These are phyloP conservation scores for Verbascum thapsus DNA, from an alignment of 257 asterid genomes.

Conservation along the genomic window DNA sequence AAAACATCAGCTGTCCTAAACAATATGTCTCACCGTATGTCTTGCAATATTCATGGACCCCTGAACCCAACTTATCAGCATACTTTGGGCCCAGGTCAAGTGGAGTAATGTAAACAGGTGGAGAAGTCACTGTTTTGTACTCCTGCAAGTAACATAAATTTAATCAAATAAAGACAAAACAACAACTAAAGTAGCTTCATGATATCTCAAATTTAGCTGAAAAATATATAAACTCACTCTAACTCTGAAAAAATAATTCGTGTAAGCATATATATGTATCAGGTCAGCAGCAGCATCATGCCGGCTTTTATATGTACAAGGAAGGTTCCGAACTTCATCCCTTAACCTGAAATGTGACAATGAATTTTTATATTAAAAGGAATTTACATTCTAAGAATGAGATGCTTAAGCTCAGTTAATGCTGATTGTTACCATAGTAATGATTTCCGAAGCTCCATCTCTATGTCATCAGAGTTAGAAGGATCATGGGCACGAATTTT, in stretches of 20 bases:
- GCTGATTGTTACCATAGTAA: conserved; percentile 70
- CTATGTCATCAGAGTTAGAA: conserved; percentile 63
- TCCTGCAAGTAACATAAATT: conserved; percentile 53
- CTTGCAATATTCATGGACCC: conserved; percentile 84
- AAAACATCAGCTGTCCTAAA: conserved; percentile 87
- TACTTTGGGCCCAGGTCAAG: conserved; percentile 92
- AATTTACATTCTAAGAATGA: conserved; percentile 1
- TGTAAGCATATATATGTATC: conserved; percentile 89
- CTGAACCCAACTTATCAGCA: conserved; percentile 82
- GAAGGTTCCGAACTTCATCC: conserved; percentile 93
- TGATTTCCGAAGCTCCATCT: conserved; percentile 69
- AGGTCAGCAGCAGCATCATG: conserved; percentile 99
- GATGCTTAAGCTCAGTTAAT: conserved; percentile 11
- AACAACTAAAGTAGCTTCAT: conserved; percentile 13
- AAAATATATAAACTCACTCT: conserved; percentile 55
- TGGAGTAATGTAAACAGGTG: conserved; percentile 90
- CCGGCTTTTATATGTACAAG: conserved; percentile 85
- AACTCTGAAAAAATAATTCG: conserved; percentile 72
- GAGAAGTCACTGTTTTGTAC: conserved; percentile 79
- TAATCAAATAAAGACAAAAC: conserved; percentile 20
- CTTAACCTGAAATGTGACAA: conserved; percentile 70
- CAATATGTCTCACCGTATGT: conserved; percentile 87
- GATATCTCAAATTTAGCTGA: neutral
- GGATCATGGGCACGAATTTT: conserved; percentile 85
- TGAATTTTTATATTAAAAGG: conserved; percentile 25